A percentile compares a stretch with the other conserved stretches of the same genome.
These are phyloP conservation scores for Phytophthora podocarpi DNA, from an alignment of 352 stramenopile genomes.

Conservation along the genomic window DNA sequence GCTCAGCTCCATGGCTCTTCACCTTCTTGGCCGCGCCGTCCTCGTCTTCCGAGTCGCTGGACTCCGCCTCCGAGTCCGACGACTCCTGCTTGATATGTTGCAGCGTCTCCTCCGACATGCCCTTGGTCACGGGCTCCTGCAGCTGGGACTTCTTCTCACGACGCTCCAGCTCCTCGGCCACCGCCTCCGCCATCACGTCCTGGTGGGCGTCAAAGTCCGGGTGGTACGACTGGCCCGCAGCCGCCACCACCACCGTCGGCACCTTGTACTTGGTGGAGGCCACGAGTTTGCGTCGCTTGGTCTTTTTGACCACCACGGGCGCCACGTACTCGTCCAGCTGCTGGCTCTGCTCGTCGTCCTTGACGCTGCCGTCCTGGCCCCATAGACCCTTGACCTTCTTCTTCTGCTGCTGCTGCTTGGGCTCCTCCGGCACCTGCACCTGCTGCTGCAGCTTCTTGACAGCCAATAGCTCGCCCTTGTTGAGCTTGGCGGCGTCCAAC, in stretches of 20 bases:
- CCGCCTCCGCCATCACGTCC: constrained; percentile 74
- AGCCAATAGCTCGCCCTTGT: constrained; percentile 56
- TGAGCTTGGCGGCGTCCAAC: constrained; percentile 63
- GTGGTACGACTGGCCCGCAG: constrained; percentile 85
- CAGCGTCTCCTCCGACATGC: constrained; percentile 80
- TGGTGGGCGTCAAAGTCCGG: constrained; percentile 84
- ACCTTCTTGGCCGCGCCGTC: constrained; percentile 41
- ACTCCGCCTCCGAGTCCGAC: constrained; percentile 47
- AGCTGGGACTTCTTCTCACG: constrained; percentile 52
- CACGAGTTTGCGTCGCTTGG: constrained; percentile 56
- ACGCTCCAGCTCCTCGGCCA: constrained; percentile 74
- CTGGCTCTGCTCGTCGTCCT: constrained; percentile 39
- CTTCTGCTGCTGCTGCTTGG: constrained; percentile 23
- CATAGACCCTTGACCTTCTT: constrained; percentile 42
- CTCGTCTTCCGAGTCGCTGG: constrained; percentile 50
- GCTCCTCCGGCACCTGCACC: constrained; percentile 17
- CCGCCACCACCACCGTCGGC: constrained; percentile 74
- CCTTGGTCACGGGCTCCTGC: constrained; percentile 49
- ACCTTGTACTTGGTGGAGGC: constrained; percentile 73
- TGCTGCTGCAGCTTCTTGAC: constrained; percentile 64
- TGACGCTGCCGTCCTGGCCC: constrained; percentile 49
- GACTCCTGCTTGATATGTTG: constrained; percentile 77
- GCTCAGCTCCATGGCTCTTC: neutral
- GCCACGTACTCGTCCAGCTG: constrained; percentile 67
- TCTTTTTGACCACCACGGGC: constrained; percentile 63